Conservation (phyloP, 1,284 basidiomycete genomes). For the Cryptococcus sp. region DNA sequence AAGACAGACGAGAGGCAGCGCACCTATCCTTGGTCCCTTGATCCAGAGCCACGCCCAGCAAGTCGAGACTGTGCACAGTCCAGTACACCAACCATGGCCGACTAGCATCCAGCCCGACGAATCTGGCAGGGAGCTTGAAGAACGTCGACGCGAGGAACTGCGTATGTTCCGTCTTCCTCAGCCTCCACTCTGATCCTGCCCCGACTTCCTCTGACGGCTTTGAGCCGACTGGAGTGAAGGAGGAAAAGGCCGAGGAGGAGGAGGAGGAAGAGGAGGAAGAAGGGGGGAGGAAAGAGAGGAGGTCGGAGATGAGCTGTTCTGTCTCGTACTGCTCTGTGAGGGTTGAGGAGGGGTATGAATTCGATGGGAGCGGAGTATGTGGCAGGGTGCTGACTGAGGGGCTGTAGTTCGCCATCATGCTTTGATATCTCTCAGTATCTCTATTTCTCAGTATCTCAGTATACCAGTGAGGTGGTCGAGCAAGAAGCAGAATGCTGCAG, state of each 20-base stretch:
- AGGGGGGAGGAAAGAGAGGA: conserved; percentile 51
- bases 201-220: neutral
- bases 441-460: too few species aligned
- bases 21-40: conserved; percentile 70
- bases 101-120: conserved; percentile 83
- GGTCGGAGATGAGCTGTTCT: conserved; percentile 63
- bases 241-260: too few species aligned
- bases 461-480: too few species aligned
- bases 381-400: conserved; percentile 43
- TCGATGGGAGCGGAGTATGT: conserved; percentile 28
- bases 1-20: conserved; percentile 28
- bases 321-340: conserved; percentile 67
- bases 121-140: conserved; percentile 64
- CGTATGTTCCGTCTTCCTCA: conserved; percentile 41
- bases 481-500: too few species aligned
- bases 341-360: conserved; percentile 66
- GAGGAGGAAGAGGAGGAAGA: conserved; percentile 7
- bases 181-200: conserved; percentile 15
- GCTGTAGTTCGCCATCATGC: conserved; percentile 16
- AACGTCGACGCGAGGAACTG: conserved; percentile 42
- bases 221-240: too few species aligned
- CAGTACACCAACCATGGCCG: conserved; percentile 92
- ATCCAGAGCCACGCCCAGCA: conserved; percentile 76
- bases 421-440: too few species aligned
- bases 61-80: conserved; percentile 77